phyloP scores from a whole-genome alignment of 176 grass and related monocot genomes.

The Areca catechu region DNA sequence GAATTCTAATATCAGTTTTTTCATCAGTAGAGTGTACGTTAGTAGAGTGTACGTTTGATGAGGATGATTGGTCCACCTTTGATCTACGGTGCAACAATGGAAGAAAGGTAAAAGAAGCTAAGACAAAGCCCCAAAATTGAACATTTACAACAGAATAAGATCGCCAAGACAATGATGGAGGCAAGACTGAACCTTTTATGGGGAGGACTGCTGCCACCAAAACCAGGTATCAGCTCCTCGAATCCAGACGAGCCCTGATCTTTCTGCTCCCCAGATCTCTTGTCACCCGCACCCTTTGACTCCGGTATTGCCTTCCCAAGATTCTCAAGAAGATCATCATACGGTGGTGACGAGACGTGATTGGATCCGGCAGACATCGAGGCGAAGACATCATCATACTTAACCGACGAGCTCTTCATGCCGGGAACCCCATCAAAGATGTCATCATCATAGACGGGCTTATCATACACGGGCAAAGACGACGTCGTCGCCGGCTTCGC shows the following conservation, averaged over 20 bases:
- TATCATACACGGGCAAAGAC: slow-evolving; percentile 16
- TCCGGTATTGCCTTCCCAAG: slow-evolving; percentile 31
- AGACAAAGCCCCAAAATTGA: no score
- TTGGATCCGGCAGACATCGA: slow-evolving; percentile 4
- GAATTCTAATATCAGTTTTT: no score
- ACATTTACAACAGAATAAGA: no score
- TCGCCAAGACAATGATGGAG: no score
- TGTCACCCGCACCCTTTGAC: not conserved
- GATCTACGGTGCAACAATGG: no score
- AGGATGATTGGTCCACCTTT: no score
- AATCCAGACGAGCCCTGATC: slow-evolving; percentile 29
- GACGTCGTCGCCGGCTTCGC: not conserved
- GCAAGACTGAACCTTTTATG: slow-evolving; percentile 29
- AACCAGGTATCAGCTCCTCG: slow-evolving; percentile 78
- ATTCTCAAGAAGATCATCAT: slow-evolving; percentile 61
- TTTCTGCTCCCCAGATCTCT: slow-evolving; percentile 22
- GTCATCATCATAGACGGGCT: slow-evolving; percentile 37
- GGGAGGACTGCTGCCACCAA: slow-evolving; percentile 32
- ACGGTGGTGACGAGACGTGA: slow-evolving; percentile 29
- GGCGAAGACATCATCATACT: slow-evolving; percentile 59
- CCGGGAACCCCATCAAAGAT: slow-evolving; percentile 45
- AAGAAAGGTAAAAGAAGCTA: no score
- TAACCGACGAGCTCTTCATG: slow-evolving; percentile 16
- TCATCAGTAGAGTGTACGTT: no score
- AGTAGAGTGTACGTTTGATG: no score